A percentile compares a stretch with the other conserved stretches of the same genome.
Conservation (phyloP, 768 basidiomycete genomes). For the Kwoniella heveanensis region DNA sequence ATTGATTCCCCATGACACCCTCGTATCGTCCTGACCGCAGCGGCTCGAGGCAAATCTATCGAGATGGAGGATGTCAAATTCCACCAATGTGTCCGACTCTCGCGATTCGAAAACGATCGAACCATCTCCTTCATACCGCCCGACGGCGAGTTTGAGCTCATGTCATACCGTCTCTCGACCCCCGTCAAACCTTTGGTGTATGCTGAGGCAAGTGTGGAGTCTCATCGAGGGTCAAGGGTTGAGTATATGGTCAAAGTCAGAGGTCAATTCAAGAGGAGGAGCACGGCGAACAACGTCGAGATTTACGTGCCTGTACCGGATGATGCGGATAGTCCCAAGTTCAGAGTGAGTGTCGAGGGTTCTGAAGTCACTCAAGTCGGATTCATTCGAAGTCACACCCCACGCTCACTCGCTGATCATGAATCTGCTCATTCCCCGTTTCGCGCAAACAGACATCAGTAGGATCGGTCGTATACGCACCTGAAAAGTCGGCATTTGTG, state of each 20-base stretch:
- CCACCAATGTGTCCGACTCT: conserved; percentile 96
- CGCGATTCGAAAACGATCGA: conserved; percentile 96
- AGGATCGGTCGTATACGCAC: conserved; percentile 93
- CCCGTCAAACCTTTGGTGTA: conserved; percentile 96
- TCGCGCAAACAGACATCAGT: conserved; percentile 71
- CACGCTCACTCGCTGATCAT: too few species aligned
- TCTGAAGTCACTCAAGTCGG: too few species aligned
- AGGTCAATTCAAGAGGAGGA: conserved; percentile 95
- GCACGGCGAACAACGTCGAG: conserved; percentile 97
- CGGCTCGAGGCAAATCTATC: conserved; percentile 92
- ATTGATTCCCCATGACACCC: too few species aligned
- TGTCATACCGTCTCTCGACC: conserved; percentile 95
- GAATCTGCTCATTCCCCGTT: background rate
- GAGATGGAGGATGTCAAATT: conserved; percentile 99
- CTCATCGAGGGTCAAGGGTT: conserved; percentile 84
- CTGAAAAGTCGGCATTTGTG: conserved; percentile 96
- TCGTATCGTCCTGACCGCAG: too few species aligned
- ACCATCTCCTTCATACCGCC: conserved; percentile 99
- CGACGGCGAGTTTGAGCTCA: conserved; percentile 97
- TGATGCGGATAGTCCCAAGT: conserved; percentile 96
- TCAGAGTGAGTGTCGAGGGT: conserved; percentile 74
- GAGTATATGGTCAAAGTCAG: conserved; percentile 94
- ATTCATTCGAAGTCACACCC: too few species aligned
- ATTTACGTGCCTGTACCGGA: conserved; percentile 99
- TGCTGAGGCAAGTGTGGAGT: conserved; percentile 96